Base-by-base conservation (phyloP, 176 grass and related monocot species). In the Puya raimondii region DNA sequence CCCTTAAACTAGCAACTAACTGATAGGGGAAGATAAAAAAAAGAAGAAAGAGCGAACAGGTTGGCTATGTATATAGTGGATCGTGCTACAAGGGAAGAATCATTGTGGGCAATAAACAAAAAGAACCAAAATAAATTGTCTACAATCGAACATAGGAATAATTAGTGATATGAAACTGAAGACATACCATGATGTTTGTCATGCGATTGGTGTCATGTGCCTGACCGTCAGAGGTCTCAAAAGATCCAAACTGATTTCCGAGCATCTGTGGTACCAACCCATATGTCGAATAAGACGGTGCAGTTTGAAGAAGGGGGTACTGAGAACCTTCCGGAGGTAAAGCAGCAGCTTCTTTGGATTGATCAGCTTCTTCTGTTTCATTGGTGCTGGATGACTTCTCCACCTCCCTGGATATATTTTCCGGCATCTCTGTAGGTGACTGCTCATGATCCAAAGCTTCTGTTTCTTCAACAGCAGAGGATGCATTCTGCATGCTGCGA, bases 181-280 rank as follows among this genome's bases (percentile, higher is more conserved):
- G 63, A 13, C 20, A 9, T 80, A 85, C 83, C 78, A 85, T 58
- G 49, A 74, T 72, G 70, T 71, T 80, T 26, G 83, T 78, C 51
- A 80, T 47, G 23, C 65, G 78, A 78, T 74, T 83, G 42, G 49
- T 48, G 11, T 20, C 70, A 82, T 48, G 12, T 69, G 66, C 77
- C 82, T 88, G 82, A 70, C 78, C 64, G 65, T 88, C 88, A 52
- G 80, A 85, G 64, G 71, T 85, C 61, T 91, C 87, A 80, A 79
- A 67, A 65, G 56, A n/a, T 16, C 33, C 68, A 88, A 79, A 81
- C 67, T 88, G 83, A 69, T 81, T 70, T 66, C 71, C 82, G 49
- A 78, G 58, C 10, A 68, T 47, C 49, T 86, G 75, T 29, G 73
- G 78, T 23, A 64, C 58, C 33, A 80, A 69, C 69, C 70, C 74